These are phyloP conservation scores for Geranomyces variabilis DNA, from an alignment of 192 early-diverging fungal species.

Conservation along the genomic window DNA sequence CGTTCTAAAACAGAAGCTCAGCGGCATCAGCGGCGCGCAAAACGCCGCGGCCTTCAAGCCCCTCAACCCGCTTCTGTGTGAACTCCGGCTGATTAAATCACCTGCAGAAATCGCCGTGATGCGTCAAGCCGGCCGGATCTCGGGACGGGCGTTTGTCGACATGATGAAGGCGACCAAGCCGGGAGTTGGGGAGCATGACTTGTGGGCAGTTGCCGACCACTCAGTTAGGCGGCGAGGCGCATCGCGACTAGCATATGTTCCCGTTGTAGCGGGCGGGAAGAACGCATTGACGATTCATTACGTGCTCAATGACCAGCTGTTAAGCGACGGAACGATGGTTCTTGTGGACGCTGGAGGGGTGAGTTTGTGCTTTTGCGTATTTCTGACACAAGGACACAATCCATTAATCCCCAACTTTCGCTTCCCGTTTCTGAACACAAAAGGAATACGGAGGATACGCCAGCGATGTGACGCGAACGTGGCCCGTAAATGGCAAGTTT, in stretches of 20 bases:
- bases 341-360: slow-evolving; percentile 87
- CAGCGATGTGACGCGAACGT: slow-evolving; percentile 90
- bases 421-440: background rate
- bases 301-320: slow-evolving; percentile 77
- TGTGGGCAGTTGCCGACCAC: slow-evolving; percentile 79
- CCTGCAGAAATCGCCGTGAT: slow-evolving; percentile 77
- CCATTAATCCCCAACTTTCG: background rate
- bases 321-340: slow-evolving; percentile 78
- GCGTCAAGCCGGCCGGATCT: slow-evolving; percentile 73
- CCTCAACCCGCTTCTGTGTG: slow-evolving; percentile 70
- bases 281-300: slow-evolving; percentile 96
- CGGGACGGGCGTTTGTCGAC: slow-evolving; percentile 78
- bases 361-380: too few relatives aligned
- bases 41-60: slow-evolving; percentile 26
- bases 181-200: slow-evolving; percentile 69
- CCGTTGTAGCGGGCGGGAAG: slow-evolving; percentile 89
- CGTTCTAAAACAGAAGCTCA: background rate
- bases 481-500: slow-evolving; percentile 90
- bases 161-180: slow-evolving; percentile 78
- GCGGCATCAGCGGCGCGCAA: background rate
- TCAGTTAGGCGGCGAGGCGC: slow-evolving; percentile 65
- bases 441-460: slow-evolving; percentile 87
- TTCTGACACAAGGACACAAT: background rate
- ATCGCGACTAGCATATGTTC: slow-evolving; percentile 84
- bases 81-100: slow-evolving; percentile 79